A percentile compares a stretch with the other conserved stretches of the same genome.
phyloP scores from a whole-genome alignment of 2,329 filamentous ascomycete genomes.

The Fusarium sp. region DNA sequence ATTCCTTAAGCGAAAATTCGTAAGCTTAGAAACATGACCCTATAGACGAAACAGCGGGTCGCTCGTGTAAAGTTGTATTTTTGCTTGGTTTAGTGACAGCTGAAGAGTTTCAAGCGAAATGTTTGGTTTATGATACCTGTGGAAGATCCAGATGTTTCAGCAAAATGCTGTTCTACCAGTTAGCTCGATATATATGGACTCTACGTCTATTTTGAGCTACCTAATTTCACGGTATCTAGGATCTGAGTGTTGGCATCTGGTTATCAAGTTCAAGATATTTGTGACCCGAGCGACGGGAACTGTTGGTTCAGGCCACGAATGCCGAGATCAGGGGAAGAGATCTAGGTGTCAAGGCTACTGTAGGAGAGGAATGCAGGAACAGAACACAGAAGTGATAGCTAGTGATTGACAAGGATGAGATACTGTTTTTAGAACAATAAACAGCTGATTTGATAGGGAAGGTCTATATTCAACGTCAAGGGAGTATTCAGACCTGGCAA shows the following conservation, averaged over 20 bases:
- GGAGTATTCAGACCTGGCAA: not conserved
- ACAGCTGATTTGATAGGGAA: not conserved
- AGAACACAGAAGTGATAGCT: not conserved
- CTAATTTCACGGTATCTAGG: not conserved
- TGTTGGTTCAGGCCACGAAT: constrained; percentile 15
- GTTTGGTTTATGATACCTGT: not conserved
- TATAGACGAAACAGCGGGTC: constrained; percentile 1
- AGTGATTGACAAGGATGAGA: constrained; percentile 13
- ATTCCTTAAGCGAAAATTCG: constrained; percentile 4
- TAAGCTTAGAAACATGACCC: constrained; percentile 10
- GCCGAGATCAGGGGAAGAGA: constrained; percentile 13
- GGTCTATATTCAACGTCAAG: not conserved
- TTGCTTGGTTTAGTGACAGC: not conserved
- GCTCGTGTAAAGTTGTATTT: not conserved
- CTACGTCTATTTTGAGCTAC: not conserved
- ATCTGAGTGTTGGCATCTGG: not conserved
- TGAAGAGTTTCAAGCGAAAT: not conserved
- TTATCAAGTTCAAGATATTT: not conserved
- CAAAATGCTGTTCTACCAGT: not conserved
- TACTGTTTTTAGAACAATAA: constrained; percentile 30
- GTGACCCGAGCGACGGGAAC: not conserved
- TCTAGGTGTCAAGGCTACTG: constrained; percentile 4
- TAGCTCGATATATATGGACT: not conserved
- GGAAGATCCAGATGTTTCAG: not conserved
- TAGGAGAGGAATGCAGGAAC: constrained; percentile 18